phyloP scores from a whole-genome alignment of 2,329 filamentous ascomycete genomes.

The Neofusicoccum parvum region DNA sequence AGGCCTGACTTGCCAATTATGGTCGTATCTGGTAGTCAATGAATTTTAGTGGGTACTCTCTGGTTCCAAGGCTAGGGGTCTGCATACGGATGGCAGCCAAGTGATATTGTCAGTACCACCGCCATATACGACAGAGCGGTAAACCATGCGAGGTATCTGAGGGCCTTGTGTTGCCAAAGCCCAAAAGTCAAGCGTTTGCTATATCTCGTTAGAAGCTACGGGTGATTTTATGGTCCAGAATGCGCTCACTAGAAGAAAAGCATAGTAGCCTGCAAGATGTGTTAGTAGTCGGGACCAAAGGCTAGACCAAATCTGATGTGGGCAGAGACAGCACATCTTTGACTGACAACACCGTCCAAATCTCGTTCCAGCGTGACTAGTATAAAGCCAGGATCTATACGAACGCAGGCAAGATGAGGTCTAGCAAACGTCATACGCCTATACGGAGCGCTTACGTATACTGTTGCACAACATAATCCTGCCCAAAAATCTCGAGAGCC shows the following conservation, averaged over 20 bases:
- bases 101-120: conserved; percentile 36
- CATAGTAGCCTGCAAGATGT: conserved; percentile 25
- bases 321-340: conserved; percentile 8
- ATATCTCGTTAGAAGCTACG: conserved; percentile 24
- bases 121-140: conserved; percentile 33
- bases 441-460: too few relatives aligned
- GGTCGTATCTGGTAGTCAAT: conserved; percentile 19
- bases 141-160: conserved; percentile 34
- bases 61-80: not conserved
- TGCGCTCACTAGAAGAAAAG: conserved; percentile 30
- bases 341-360: not conserved
- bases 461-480: not conserved
- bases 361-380: too few relatives aligned
- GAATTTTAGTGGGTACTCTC: not conserved
- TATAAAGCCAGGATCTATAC: too few relatives aligned
- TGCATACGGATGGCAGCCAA: conserved; percentile 31
- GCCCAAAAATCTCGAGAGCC: not conserved
- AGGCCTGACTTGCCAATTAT: conserved; percentile 35
- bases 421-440: too few relatives aligned
- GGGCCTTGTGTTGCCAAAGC: conserved; percentile 32
- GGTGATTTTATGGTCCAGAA: conserved; percentile 11
- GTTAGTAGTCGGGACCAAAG: not conserved
- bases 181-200: conserved; percentile 37
- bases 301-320: not conserved
- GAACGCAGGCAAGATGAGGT: too few relatives aligned